Evolutionary conservation across 208 protist species (phyloP), one percentile per base, ranked within the genome.

Genomic region (Leishmania amazonensis): DNA sequence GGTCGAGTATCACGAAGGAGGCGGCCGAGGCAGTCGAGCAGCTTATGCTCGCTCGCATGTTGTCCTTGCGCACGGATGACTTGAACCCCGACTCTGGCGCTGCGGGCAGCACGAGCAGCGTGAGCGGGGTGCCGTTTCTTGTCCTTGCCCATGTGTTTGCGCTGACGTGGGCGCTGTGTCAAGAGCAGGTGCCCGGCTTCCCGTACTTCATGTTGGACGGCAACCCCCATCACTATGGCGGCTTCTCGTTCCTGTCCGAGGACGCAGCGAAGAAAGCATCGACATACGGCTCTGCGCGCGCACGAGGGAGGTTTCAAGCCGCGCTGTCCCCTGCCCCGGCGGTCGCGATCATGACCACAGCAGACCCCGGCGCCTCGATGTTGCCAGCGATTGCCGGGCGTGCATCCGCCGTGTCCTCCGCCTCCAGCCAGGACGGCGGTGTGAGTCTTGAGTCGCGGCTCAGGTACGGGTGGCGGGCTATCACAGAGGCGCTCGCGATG

Each of bases 141-240:
- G 86, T 89, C 7, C 72, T 95, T 58, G 83, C 72, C 0, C 45
- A 89, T 2, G 75, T 93, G 15, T 79, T 95, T 79, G 83, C 90
- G 47, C 72, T 85, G 40, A 82, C 86, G 49, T 95, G 92, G 92
- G 64, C 84, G 5, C 80, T 88, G 31, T 77, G 83, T 40, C 90
- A 94, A 71, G 87, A 91, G 76, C 92, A 95, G 84, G 85, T 88
- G 60, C 78, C 86, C 17, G 92, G 85, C 24, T 95, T 95, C 78
- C 92, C 92, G 15, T 95, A 89, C 83, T 89, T 95, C 70, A 86
- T 93, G 86, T 74, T 95, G 15, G 88, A 95, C 62, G 84, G 85
- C 72, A 83, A 90, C 35, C 83, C 83, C 53, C 57, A 62, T n/a
- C 78, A 86, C 64, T 65, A 76, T 62, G 79, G 83, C 24, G 85